Evolutionary conservation across 352 stramenopile species (phyloP).

Genomic region (Poterioochromonas sp.): DNA sequence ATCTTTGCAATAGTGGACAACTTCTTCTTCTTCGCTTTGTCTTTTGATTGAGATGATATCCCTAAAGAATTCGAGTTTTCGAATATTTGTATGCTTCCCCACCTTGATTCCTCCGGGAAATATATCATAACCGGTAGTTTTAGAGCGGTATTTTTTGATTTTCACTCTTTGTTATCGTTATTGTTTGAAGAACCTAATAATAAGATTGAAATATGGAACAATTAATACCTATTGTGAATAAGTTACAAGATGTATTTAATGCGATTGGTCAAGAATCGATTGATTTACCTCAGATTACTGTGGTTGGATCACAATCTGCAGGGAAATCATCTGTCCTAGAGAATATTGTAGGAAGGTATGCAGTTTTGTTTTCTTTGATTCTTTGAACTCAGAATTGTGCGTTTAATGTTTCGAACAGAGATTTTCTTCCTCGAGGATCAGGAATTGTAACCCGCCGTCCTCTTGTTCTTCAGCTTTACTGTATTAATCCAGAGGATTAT

Average conservation of each 20-base stretch:
- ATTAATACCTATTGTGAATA: slow-evolving; percentile 98
- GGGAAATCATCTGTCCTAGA: slow-evolving; percentile 55
- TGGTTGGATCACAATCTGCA: slow-evolving; percentile 49
- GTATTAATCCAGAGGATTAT: slow-evolving; percentile 51
- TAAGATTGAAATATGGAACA: slow-evolving; percentile 94
- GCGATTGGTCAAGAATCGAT: slow-evolving; percentile 80
- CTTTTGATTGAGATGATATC: no score
- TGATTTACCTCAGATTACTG: slow-evolving; percentile 53
- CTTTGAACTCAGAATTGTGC: slow-evolving; percentile 78
- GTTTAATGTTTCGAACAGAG: not conserved
- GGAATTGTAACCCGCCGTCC: slow-evolving; percentile 96
- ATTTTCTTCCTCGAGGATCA: slow-evolving; percentile 87
- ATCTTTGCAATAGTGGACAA: no score
- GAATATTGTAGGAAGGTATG: slow-evolving; percentile 50
- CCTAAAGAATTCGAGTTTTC: no score
- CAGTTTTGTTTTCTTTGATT: not conserved
- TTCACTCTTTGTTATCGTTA: no score
- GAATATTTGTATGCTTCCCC: no score
- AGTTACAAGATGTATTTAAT: slow-evolving; percentile 97
- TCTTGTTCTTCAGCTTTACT: slow-evolving; percentile 95
- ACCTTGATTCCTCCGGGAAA: no score
- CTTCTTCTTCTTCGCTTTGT: no score
- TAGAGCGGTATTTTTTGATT: no score
- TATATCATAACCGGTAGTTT: no score
- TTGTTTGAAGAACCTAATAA: no score